Base-by-base conservation (phyloP, 2,329 filamentous ascomycete genomes). In the Claviceps sp. region DNA sequence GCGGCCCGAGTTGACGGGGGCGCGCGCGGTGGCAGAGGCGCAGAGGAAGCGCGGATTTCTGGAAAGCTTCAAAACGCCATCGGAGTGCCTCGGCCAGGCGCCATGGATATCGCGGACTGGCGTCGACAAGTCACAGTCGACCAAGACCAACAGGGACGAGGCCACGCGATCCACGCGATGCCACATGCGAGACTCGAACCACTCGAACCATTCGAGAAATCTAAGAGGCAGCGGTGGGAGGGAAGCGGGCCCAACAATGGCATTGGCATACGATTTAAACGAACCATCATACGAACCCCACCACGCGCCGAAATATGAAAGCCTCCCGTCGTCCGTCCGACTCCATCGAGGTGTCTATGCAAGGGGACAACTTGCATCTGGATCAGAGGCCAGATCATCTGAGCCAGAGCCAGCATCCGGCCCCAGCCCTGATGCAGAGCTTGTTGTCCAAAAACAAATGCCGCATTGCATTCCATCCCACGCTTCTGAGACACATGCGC, bases 1-100 rank as follows among this genome's bases (percentile, higher is more conserved):
- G 38, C 22, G 26, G 17, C 37, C 44, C 37, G 42, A 43, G 24
- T 7, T 37, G 3, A 44, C 14, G 45, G n/a, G 30, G 5, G 14
- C 38, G 13, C 26, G 38, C 10, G 22, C 43, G 19, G 37, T 50
- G 50, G 50, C 53, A 19, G 45, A 48, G n/a, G 51, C 51, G 14
- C 53, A 51, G 22, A 51, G 48, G 26, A 50, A 50, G 8, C 45
- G 48, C 48, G 48, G 38, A 30, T 51, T 55, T 10, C 14, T 55
- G 34, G 53, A 55, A 19, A 51, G 43, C 22, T n/a, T 55, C 4
- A 52, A 50, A 37, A 50, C 50, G 14, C 50, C 53, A 22, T 19
- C 44, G 14, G 37, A 48, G 19, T 13, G 39, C 13, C 11, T 22
- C 17, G 46, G 16, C 13, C 34, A 47, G 26, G 22, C 43, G 17